phyloP scores from a whole-genome alignment of 345 rosid genomes.

The Isatis tinctoria region DNA sequence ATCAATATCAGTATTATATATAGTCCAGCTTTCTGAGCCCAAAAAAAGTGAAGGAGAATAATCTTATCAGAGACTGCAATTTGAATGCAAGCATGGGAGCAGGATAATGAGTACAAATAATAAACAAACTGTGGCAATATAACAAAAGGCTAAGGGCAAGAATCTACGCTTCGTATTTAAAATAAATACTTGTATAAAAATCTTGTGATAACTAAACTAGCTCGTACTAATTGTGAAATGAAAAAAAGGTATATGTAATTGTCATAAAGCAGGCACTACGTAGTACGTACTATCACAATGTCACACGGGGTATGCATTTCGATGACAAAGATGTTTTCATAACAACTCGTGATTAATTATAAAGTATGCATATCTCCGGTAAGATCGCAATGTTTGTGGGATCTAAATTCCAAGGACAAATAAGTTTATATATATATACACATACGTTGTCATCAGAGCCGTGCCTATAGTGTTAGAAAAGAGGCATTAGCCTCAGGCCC shows the following conservation, averaged over 20 bases:
- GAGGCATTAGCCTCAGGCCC: too few species aligned
- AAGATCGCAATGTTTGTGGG: too few species aligned
- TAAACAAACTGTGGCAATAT: neutral
- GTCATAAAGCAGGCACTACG: slow-evolving; percentile 16
- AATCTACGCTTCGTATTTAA: neutral
- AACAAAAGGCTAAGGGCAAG: neutral
- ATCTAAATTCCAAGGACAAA: too few species aligned
- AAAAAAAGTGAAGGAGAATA: slow-evolving; percentile 6
- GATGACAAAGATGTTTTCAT: neutral
- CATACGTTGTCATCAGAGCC: too few species aligned
- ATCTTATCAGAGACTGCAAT: slow-evolving; percentile 1
- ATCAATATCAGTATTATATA: neutral
- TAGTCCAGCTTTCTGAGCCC: neutral
- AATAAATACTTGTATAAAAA: neutral
- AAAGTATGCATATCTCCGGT: neutral
- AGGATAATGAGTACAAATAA: slow-evolving; percentile 11
- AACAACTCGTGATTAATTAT: neutral
- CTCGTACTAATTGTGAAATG: neutral
- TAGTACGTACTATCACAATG: neutral
- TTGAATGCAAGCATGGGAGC: slow-evolving; percentile 25
- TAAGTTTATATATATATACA: too few species aligned
- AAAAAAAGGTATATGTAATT: slow-evolving; percentile 16
- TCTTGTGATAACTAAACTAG: neutral
- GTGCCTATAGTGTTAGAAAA: too few species aligned
- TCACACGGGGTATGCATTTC: slow-evolving; percentile 14